Percentiles rank a stretch among this genome's conserved stretches.
Conservation (phyloP, 2,329 filamentous ascomycete genomes). For the Pseudogymnoascus sp. region DNA sequence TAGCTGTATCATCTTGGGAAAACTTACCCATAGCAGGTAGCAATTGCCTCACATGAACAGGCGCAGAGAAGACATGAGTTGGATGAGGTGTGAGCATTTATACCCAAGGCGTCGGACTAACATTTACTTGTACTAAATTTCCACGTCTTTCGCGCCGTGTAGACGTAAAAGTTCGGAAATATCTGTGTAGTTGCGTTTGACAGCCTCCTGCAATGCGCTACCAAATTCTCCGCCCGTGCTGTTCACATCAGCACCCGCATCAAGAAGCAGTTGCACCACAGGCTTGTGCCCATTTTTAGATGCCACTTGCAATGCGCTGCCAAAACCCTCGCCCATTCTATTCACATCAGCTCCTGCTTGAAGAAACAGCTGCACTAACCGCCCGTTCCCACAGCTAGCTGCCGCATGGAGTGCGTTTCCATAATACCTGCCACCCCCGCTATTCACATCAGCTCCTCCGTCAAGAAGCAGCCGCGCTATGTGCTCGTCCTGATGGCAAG, state of each 20-base stretch:
- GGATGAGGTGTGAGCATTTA: not conserved
- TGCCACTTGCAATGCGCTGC: slow-evolving; percentile 2
- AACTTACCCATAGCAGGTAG: not conserved
- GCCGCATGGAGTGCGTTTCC: slow-evolving; percentile 11
- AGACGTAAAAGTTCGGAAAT: not conserved
- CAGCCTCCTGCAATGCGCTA: slow-evolving; percentile 5
- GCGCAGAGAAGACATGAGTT: not conserved
- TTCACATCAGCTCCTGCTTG: slow-evolving; percentile 13
- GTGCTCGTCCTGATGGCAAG: no score
- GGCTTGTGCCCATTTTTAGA: not conserved
- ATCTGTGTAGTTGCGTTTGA: not conserved
- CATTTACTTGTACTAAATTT: not conserved
- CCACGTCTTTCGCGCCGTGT: not conserved
- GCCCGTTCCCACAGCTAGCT: slow-evolving; percentile 1
- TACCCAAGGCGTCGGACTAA: not conserved
- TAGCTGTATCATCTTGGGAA: not conserved
- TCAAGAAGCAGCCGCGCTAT: slow-evolving; percentile 6
- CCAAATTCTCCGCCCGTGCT: not conserved
- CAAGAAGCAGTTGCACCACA: slow-evolving; percentile 11
- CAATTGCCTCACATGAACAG: not conserved
- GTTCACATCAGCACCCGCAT: slow-evolving; percentile 12
- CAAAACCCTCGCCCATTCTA: not conserved
- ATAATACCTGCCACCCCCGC: not conserved
- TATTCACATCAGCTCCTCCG: not conserved
- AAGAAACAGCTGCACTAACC: slow-evolving; percentile 12